Base-by-base conservation (phyloP, 1,284 basidiomycete genomes). In the Mycena citricolor region DNA sequence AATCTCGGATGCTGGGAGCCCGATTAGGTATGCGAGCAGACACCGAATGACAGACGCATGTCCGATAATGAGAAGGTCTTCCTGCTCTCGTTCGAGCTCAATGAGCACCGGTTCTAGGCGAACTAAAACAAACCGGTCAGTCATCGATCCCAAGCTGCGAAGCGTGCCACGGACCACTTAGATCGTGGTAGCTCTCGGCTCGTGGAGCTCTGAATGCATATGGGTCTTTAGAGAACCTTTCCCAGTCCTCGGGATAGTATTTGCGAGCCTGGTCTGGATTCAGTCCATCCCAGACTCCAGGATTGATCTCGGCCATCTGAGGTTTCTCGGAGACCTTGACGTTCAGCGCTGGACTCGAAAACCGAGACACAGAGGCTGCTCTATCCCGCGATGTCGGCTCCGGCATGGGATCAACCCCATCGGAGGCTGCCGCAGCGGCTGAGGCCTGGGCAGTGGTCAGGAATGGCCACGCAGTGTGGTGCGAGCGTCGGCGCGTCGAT, bases 11-110 rank as follows among this genome's bases (percentile, higher is more conserved):
- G 95, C 92, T n/a, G 93, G 92, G 3, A 97, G 74, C 3, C 97
- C 95, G 55, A 97, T 93, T 50, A 94, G 81, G 64, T 93, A 94
- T 1, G 90, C 83, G 22, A 94, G 75, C 55, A 99, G 75, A 67
- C 95, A 99, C 20, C 97, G 85, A 59, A 99, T 94, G 60, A 99
- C 97, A n/a, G 91, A 95, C 5, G 94, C 93, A 67, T 99, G 97
- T 1, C 94, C 94, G 39, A 99, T 88, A 56, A 99, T 91, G 26
- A 99, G 71, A 50, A 99, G 94, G 61, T 99, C 97, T 64, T 95
- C 90, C 64, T 97, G 94, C 56, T 74, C 71, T 41, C 97, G 74
- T 65, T 99, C 97, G 14, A 99, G 79, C 66, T 99, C 97, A 91
- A 99, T 98, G 57, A 99, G 98, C 41, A 98, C 90, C 11, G 97